phyloP scores from a whole-genome alignment of 108 stramenopile genomes.

The Mediolabrus comicus region DNA sequence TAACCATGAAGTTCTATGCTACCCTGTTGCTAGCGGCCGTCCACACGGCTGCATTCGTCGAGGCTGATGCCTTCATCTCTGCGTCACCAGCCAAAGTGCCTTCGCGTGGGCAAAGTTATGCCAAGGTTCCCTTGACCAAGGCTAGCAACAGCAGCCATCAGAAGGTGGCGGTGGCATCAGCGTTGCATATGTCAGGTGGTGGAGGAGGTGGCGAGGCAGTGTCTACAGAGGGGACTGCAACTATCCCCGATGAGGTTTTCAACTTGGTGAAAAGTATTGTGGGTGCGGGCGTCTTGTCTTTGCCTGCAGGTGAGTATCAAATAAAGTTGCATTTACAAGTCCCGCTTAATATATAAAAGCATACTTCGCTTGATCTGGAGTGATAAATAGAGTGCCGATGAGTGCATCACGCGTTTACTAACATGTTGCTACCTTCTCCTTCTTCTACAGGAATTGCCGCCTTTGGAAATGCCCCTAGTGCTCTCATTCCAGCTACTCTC shows the following conservation, averaged over 20 bases:
- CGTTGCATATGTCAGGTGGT: conserved; percentile 37
- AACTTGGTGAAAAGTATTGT: conserved; percentile 94
- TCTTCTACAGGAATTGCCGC: conserved; percentile 73
- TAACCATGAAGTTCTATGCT: conserved; percentile 32
- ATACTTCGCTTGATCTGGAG: too few species aligned
- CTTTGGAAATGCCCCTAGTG: conserved; percentile 90
- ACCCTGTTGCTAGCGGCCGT: conserved; percentile 37
- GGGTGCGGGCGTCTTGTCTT: conserved; percentile 92
- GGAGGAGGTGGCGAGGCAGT: conserved; percentile 29
- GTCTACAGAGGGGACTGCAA: conserved; percentile 61
- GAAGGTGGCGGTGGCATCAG: conserved; percentile 3
- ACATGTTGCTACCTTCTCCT: not conserved
- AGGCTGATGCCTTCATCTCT: conserved; percentile 43
- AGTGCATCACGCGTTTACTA: too few species aligned
- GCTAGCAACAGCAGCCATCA: conserved; percentile 6
- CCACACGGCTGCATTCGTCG: conserved; percentile 31
- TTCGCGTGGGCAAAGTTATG: not conserved
- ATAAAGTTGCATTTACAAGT: not conserved
- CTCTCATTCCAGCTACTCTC: conserved; percentile 82
- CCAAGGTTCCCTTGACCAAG: conserved; percentile 21
- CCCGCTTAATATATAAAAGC: too few species aligned
- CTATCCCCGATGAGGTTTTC: conserved; percentile 85
- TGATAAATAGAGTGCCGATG: too few species aligned
- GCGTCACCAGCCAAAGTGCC: conserved; percentile 1
- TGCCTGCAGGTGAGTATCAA: conserved; percentile 73